phyloP scores from a whole-genome alignment of 345 rosid species.

The Cardamine occulta region DNA sequence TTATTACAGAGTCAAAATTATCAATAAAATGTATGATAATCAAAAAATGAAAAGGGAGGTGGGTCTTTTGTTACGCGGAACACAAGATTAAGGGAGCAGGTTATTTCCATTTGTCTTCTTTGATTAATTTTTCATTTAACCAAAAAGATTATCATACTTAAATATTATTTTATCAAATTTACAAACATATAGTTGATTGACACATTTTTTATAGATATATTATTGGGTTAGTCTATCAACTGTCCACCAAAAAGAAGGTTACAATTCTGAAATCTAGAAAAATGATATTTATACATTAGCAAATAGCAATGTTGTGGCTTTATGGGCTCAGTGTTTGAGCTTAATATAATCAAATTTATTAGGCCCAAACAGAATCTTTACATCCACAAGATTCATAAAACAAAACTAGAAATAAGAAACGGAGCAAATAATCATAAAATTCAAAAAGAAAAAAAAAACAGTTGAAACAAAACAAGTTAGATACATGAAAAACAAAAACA shows the following conservation, averaged over 20 bases:
- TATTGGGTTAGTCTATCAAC: not conserved
- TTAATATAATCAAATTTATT: not conserved
- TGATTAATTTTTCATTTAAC: constrained; percentile 2
- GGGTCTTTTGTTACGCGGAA: constrained; percentile 36
- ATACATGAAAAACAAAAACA: not conserved
- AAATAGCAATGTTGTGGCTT: not conserved
- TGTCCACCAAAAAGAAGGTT: not conserved
- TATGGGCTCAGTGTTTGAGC: not conserved
- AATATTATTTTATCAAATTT: not conserved
- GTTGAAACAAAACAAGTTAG: too few species aligned
- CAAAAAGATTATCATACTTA: constrained; percentile 5
- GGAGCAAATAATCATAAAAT: not conserved
- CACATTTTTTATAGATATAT: not conserved
- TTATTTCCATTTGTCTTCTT: constrained; percentile 34
- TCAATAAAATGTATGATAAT: not conserved
- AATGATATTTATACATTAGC: not conserved
- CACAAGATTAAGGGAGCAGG: constrained; percentile 43
- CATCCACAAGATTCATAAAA: not conserved
- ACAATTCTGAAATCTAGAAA: not conserved
- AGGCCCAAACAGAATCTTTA: not conserved
- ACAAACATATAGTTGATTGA: not conserved
- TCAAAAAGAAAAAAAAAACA: too few species aligned
- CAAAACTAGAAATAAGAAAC: not conserved
- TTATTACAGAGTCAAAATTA: constrained; percentile 20
- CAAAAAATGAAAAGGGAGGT: not conserved